A percentile compares a stretch with the other conserved stretches of the same genome.
phyloP scores from a whole-genome alignment of 1,139 yeast genomes.

The Suhomyces panamericanus region DNA sequence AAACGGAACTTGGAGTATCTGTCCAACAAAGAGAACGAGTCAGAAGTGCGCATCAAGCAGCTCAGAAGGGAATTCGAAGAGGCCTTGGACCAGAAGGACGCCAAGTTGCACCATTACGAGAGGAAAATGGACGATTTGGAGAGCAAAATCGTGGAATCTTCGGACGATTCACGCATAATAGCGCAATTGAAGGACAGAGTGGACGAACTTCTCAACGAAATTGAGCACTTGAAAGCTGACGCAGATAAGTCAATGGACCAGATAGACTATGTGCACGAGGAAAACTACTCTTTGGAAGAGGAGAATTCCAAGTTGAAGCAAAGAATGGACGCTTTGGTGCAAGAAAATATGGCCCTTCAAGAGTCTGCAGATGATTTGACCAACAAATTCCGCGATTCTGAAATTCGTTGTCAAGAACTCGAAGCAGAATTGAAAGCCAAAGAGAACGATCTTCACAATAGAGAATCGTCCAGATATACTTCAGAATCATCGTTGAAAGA shows the following conservation, averaged over 20 bases:
- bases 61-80: slow-evolving; percentile 13
- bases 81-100: slow-evolving; percentile 18
- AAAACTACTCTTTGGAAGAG: slow-evolving; percentile 5
- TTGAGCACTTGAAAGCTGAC: slow-evolving; percentile 21
- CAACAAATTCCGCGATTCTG: neutral
- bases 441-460: neutral
- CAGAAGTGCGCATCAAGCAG: slow-evolving; percentile 8
- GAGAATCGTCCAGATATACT: neutral
- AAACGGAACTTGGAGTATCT: slow-evolving; percentile 9
- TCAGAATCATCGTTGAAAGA: neutral
- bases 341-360: neutral
- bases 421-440: neutral
- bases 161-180: slow-evolving; percentile 8
- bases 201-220: slow-evolving; percentile 9
- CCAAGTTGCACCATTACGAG: slow-evolving; percentile 14
- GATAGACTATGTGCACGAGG: slow-evolving; percentile 6
- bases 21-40: slow-evolving; percentile 21
- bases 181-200: slow-evolving; percentile 15
- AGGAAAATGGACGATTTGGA: slow-evolving; percentile 9
- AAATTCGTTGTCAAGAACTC: neutral
- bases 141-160: slow-evolving; percentile 3
- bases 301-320: neutral
- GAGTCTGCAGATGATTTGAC: neutral
- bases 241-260: slow-evolving; percentile 14
- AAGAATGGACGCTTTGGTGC: neutral